phyloP scores from a whole-genome alignment of 192 early-diverging fungal genomes.

The Chytriomyces hyalinus region DNA sequence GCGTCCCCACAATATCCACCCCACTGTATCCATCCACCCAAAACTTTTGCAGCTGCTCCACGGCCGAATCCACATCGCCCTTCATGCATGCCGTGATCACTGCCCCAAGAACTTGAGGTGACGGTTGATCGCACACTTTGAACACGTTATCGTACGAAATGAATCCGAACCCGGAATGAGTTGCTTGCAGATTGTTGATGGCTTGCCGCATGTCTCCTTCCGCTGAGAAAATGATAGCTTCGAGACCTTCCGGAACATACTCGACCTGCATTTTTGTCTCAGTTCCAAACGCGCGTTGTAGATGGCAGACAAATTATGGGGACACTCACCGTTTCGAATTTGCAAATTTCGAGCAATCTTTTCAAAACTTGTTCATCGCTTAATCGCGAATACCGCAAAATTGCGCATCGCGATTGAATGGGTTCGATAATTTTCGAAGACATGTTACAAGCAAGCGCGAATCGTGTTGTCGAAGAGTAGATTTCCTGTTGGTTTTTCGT shows the following conservation, averaged over 20 bases:
- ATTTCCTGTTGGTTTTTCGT: constrained; percentile 64
- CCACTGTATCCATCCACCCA: constrained; percentile 86
- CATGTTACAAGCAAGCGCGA: constrained; percentile 95
- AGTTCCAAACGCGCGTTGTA: background rate
- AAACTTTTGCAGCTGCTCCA: constrained; percentile 67
- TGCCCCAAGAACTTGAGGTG: constrained; percentile 78
- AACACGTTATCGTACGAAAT: constrained; percentile 91
- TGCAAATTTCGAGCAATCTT: constrained; percentile 83
- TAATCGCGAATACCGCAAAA: constrained; percentile 83
- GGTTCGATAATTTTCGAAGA: constrained; percentile 98
- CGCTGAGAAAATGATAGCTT: constrained; percentile 92
- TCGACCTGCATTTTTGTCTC: constrained; percentile 59
- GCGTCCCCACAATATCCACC: constrained; percentile 87
- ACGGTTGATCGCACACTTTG: constrained; percentile 97
- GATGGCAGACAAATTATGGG: background rate
- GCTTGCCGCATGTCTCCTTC: constrained; percentile 99
- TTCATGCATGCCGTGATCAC: constrained; percentile 76
- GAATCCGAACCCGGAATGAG: constrained; percentile 83
- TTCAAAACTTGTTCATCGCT: constrained; percentile 78
- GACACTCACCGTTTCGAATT: constrained; percentile 71
- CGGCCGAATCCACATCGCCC: constrained; percentile 74
- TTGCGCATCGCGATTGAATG: constrained; percentile 94
- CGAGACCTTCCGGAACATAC: constrained; percentile 84
- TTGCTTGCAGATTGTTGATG: constrained; percentile 94
- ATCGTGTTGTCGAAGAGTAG: constrained; percentile 92